These are phyloP conservation scores for Penicillium sp. DNA, from an alignment of 2,329 filamentous ascomycete genomes.

Conservation along the genomic window DNA sequence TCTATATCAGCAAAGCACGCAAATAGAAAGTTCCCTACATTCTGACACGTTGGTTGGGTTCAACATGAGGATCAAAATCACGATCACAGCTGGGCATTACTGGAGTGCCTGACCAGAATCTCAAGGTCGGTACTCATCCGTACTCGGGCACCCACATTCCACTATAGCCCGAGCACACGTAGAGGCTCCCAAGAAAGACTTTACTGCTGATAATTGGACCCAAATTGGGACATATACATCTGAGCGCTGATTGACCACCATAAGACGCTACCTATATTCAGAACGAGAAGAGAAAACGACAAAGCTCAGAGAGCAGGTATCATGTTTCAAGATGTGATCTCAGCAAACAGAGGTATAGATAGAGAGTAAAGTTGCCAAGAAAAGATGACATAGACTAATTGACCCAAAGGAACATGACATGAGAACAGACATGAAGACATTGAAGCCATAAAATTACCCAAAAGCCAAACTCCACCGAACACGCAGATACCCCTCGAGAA, in stretches of 20 bases:
- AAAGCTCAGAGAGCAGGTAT: conserved; percentile 7
- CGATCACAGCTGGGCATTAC: too few species aligned
- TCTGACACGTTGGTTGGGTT: too few species aligned
- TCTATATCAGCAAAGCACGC: too few species aligned
- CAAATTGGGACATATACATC: not conserved
- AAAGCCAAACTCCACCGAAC: conserved; percentile 8
- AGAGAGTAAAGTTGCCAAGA: conserved; percentile 6
- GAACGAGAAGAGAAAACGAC: conserved; percentile 2
- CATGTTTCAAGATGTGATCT: conserved; percentile 8
- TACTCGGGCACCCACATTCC: too few species aligned
- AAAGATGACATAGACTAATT: not conserved
- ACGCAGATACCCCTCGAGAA: conserved; percentile 2
- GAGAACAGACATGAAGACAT: not conserved
- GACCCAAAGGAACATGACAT: conserved; percentile 2
- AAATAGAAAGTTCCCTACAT: too few species aligned
- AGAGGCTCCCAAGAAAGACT: too few species aligned
- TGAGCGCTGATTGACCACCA: not conserved
- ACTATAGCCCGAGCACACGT: too few species aligned
- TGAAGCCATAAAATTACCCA: conserved; percentile 4
- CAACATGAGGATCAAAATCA: too few species aligned
- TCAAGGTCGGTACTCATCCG: too few species aligned
- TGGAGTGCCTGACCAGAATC: too few species aligned
- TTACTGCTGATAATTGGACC: not conserved
- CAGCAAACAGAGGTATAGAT: conserved; percentile 3
- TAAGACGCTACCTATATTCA: not conserved